These are phyloP conservation scores for Calophaca sinica DNA, from an alignment of 306 rosid species.

Conservation along the genomic window DNA sequence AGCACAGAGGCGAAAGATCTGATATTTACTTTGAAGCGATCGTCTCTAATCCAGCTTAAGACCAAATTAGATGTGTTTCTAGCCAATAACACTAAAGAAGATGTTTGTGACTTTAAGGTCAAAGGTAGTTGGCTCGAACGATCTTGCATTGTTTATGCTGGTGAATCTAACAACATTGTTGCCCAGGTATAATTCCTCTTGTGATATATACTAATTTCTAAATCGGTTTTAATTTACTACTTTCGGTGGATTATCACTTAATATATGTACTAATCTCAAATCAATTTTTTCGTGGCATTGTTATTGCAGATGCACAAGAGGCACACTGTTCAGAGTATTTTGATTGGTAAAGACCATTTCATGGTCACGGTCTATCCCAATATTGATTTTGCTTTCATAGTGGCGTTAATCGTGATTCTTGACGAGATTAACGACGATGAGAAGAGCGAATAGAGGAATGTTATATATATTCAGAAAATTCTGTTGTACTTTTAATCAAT, in stretches of 20 bases:
- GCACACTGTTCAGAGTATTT: constrained; percentile 47
- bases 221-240: not conserved
- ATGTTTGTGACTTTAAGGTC: constrained; percentile 61
- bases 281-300: not conserved
- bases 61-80: constrained; percentile 58
- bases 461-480: not conserved
- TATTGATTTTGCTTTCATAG: constrained; percentile 59
- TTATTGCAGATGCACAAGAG: constrained; percentile 63
- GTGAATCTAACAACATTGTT: constrained; percentile 55
- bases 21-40: constrained; percentile 50
- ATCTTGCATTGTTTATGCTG: constrained; percentile 64
- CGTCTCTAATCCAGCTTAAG: constrained; percentile 50
- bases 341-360: constrained; percentile 58
- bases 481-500: not conserved
- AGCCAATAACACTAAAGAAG: constrained; percentile 50
- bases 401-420: constrained; percentile 57
- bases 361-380: constrained; percentile 57
- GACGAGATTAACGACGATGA: constrained; percentile 46
- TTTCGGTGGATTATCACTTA: not conserved
- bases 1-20: constrained; percentile 48
- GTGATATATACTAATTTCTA: not conserved
- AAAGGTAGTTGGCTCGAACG: constrained; percentile 63
- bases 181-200: constrained; percentile 49
- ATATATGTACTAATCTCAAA: not conserved
- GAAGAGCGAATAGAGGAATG: not conserved